These are phyloP conservation scores for Penicillium sumatraense DNA, from an alignment of 2,329 filamentous ascomycete species.

Conservation along the genomic window DNA sequence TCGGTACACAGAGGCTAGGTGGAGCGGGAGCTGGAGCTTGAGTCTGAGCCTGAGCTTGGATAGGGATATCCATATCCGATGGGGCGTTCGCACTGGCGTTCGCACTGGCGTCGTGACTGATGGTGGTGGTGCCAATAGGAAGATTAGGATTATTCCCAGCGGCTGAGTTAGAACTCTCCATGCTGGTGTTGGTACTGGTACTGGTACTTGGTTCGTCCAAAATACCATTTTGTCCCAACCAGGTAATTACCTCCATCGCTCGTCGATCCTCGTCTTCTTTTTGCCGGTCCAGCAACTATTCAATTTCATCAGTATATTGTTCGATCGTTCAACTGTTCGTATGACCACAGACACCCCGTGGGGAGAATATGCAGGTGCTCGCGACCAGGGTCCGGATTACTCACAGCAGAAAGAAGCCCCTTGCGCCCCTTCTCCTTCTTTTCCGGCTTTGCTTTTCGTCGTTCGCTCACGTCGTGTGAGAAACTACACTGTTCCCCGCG, in stretches of 20 bases:
- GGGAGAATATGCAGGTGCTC: neutral
- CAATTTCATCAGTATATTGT: conserved; percentile 5
- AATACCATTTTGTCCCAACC: conserved; percentile 47
- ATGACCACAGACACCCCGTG: no score
- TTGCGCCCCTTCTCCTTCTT: conserved; percentile 39
- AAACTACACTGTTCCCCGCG: conserved; percentile 49
- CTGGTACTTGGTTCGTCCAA: conserved; percentile 38
- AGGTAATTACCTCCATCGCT: conserved; percentile 48
- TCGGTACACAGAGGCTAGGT: neutral
- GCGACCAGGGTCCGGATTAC: conserved; percentile 19
- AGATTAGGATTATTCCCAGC: no score
- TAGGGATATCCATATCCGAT: neutral
- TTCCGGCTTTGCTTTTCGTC: conserved; percentile 31
- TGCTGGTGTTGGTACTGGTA: no score
- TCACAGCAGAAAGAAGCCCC: conserved; percentile 49
- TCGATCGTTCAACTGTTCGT: no score
- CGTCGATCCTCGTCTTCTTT: conserved; percentile 47
- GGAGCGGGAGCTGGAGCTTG: no score
- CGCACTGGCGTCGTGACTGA: no score
- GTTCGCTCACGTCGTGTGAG: conserved; percentile 43
- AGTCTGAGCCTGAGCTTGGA: no score
- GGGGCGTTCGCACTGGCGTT: no score
- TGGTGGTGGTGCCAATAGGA: no score
- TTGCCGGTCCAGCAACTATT: conserved; percentile 48
- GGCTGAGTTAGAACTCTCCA: neutral